Conservation (phyloP, 441 rosid genomes). For the Jatropha podagrica region DNA sequence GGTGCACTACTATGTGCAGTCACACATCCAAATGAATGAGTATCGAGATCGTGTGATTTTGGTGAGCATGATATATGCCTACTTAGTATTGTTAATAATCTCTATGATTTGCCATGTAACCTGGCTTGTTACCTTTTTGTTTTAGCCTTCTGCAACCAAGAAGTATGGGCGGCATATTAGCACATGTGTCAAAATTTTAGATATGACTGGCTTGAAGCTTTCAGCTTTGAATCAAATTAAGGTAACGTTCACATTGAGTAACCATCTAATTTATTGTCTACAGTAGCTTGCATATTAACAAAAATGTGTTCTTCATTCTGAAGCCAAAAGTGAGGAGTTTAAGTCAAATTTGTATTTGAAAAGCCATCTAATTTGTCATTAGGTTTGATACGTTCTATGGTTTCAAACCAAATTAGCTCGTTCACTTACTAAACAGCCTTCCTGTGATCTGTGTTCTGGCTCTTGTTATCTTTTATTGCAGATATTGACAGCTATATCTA, state of each 20-base stretch:
- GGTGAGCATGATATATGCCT: conserved; percentile 47
- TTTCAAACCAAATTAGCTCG: conserved; percentile 8
- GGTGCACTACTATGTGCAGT: conserved; percentile 87
- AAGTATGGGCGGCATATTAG: conserved; percentile 74
- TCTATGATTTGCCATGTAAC: conserved; percentile 5
- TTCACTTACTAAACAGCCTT: not conserved
- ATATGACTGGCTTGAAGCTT: conserved; percentile 88
- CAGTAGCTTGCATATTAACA: not conserved
- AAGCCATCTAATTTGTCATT: not conserved
- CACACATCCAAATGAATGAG: conserved; percentile 96
- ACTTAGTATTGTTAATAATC: not conserved
- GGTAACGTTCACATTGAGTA: conserved; percentile 34
- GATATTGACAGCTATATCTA: conserved; percentile 76
- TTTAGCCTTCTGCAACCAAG: conserved; percentile 79
- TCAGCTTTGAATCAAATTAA: conserved; percentile 85
- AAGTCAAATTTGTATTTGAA: not conserved
- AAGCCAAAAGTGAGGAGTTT: not conserved
- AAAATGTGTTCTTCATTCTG: not conserved
- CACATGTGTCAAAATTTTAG: conserved; percentile 82
- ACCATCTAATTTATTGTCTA: not conserved
- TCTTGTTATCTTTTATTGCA: conserved; percentile 34
- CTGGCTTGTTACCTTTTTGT: conserved; percentile 26
- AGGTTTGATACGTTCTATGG: not conserved
- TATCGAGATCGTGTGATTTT: conserved; percentile 79
- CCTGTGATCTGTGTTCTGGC: not conserved